phyloP scores from a whole-genome alignment of 192 early-diverging fungal genomes.

The Piromyces sp. region DNA sequence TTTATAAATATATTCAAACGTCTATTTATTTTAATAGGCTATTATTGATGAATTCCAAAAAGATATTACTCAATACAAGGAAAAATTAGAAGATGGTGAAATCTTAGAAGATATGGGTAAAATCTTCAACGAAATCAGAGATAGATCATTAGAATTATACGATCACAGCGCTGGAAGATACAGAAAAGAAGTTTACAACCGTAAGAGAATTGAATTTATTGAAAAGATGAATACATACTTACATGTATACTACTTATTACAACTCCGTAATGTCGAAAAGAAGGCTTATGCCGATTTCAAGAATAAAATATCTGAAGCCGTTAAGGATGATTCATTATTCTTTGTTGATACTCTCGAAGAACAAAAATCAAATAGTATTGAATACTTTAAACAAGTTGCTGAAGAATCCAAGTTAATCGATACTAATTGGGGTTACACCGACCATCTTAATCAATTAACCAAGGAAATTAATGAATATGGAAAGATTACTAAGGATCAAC shows the following conservation, averaged over 20 bases:
- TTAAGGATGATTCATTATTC: not conserved
- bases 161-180: slow-evolving; percentile 84
- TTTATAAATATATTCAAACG: too few relatives aligned
- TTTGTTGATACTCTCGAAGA: slow-evolving; percentile 44
- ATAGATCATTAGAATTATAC: slow-evolving; percentile 43
- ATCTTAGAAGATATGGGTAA: slow-evolving; percentile 60
- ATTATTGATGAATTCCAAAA: slow-evolving; percentile 54
- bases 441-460: not conserved
- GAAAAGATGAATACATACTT: slow-evolving; percentile 58
- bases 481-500: not conserved
- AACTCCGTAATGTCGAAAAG: slow-evolving; percentile 64
- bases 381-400: slow-evolving; percentile 27
- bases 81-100: slow-evolving; percentile 58
- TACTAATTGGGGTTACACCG: not conserved
- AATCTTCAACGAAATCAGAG: slow-evolving; percentile 33
- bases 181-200: slow-evolving; percentile 67
- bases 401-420: slow-evolving; percentile 2
- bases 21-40: slow-evolving; percentile 6
- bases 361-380: slow-evolving; percentile 20
- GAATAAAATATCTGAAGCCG: slow-evolving; percentile 13
- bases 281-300: slow-evolving; percentile 50
- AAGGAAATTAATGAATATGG: not conserved
- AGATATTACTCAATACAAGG: slow-evolving; percentile 39
- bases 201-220: slow-evolving; percentile 66
- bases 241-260: slow-evolving; percentile 62